Evolutionary conservation across 2,329 filamentous ascomycete genomes (phyloP).

Genomic region (Geoglossum cookeanum): DNA sequence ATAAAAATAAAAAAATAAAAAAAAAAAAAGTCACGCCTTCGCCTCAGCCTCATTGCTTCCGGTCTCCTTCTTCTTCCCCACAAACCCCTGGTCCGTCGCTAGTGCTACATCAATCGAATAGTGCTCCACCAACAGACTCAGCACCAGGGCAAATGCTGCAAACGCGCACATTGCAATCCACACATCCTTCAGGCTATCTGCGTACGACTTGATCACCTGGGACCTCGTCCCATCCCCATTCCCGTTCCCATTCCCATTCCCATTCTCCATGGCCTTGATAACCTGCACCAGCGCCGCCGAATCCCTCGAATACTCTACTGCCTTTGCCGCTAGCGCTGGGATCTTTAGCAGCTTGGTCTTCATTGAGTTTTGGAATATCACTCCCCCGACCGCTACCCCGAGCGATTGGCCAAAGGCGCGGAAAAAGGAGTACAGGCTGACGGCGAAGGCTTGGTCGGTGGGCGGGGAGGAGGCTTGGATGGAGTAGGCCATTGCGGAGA

Average conservation of each 20-base stretch:
- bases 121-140: slow-evolving; percentile 32
- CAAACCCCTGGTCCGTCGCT: slow-evolving; percentile 29
- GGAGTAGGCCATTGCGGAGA: slow-evolving; percentile 41
- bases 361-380: slow-evolving; percentile 51
- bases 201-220: slow-evolving; percentile 32
- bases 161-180: slow-evolving; percentile 37
- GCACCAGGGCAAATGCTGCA: slow-evolving; percentile 29
- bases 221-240: slow-evolving; percentile 19
- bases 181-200: slow-evolving; percentile 33
- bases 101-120: slow-evolving; percentile 28
- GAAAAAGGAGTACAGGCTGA: slow-evolving; percentile 48
- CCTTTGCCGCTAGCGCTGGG: slow-evolving; percentile 28
- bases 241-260: too few species aligned
- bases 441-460: slow-evolving; percentile 39
- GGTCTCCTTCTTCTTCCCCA: slow-evolving; percentile 18
- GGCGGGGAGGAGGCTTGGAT: slow-evolving; percentile 41
- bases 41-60: slow-evolving; percentile 9
- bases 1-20: too few species aligned
- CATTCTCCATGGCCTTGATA: slow-evolving; percentile 33
- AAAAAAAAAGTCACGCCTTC: slow-evolving; percentile 16
- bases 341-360: slow-evolving; percentile 29
- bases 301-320: slow-evolving; percentile 33
- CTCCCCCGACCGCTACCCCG: slow-evolving; percentile 46
- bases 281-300: slow-evolving; percentile 38
- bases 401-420: slow-evolving; percentile 44